Evolutionary conservation across 192 early-diverging fungal species (phyloP), one percentile per base, ranked within the genome.

Genomic region (Linnemannia zychae): DNA sequence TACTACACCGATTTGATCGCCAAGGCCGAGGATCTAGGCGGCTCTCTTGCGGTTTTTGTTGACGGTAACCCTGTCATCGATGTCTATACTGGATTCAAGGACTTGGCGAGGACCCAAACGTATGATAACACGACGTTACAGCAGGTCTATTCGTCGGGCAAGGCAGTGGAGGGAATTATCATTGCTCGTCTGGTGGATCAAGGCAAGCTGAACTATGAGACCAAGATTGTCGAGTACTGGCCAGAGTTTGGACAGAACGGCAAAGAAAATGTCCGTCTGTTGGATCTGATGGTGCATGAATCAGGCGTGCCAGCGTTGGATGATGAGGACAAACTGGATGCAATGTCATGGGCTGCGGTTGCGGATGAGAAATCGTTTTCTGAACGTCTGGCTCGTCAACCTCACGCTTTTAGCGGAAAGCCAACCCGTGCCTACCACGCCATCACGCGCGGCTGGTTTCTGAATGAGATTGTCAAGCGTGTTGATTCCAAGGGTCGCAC

Each of bases 241-340:
- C 94, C 95, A 1, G 94, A 95, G 80, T 96, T 96, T 80, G 94
- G 86, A 2, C 89, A 90, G 74, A 92, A 93, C 37, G 91, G 91
- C 78, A 96, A 96, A 85, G 88, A 93, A 38, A 79, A 95, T 67
- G 95, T 96, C 0, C 93, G 93, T 0, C 24, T 96, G 37, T 72
- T 48, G 1, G 89, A 91, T 68, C 75, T 96, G 76, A 88, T 96
- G 80, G 86, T 82, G 48, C 94, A 96, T 74, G 81, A 88, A 28
- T 91, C 88, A 3, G 94, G 95, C 7, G 93, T 96, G 28, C 78
- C 91, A 2, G 90, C 34, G 34, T 75, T 95, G 31, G 92, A 93
- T 76, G 75, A 79, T 24, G 74, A 89, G 12, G 86, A 76, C 47
- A 37, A 75, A 24, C 18, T 70, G 0, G 67, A 63, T 9, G 28